phyloP scores from a whole-genome alignment of 192 early-diverging fungal genomes.

The Phycomyces nitens region DNA sequence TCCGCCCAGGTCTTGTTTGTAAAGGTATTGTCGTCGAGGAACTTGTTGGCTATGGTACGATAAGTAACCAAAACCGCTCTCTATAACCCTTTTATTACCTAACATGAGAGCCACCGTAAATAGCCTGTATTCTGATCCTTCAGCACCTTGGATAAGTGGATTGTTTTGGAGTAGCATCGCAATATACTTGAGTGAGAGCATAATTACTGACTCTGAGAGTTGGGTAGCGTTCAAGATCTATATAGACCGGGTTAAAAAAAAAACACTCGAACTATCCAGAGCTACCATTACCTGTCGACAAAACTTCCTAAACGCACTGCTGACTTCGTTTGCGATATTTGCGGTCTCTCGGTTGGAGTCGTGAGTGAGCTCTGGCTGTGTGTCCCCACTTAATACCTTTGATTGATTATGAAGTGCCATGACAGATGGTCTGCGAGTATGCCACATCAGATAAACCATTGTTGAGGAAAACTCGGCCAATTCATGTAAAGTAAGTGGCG shows the following conservation, averaged over 20 bases:
- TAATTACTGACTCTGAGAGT: slow-evolving; percentile 47
- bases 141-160: slow-evolving; percentile 43
- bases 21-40: slow-evolving; percentile 86
- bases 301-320: slow-evolving; percentile 34
- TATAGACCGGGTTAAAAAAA: slow-evolving; percentile 29
- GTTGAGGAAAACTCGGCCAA: slow-evolving; percentile 56
- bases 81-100: slow-evolving; percentile 24
- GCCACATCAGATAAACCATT: slow-evolving; percentile 53
- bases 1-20: slow-evolving; percentile 87
- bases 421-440: slow-evolving; percentile 40
- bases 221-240: slow-evolving; percentile 48
- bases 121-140: slow-evolving; percentile 53
- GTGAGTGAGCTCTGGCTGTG: not conserved
- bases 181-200: slow-evolving; percentile 53
- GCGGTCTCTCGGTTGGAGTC: slow-evolving; percentile 20
- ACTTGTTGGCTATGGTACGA: slow-evolving; percentile 62
- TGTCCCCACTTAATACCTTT: slow-evolving; percentile 1
- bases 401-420: slow-evolving; percentile 28
- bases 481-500: slow-evolving; percentile 18
- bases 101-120: slow-evolving; percentile 54
- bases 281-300: slow-evolving; percentile 32
- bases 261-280: not conserved
- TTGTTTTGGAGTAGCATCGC: slow-evolving; percentile 41
- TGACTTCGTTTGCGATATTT: slow-evolving; percentile 23
- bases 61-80: not conserved